phyloP scores from a whole-genome alignment of 805 yeast species.

The Ogataea pignaliae region DNA sequence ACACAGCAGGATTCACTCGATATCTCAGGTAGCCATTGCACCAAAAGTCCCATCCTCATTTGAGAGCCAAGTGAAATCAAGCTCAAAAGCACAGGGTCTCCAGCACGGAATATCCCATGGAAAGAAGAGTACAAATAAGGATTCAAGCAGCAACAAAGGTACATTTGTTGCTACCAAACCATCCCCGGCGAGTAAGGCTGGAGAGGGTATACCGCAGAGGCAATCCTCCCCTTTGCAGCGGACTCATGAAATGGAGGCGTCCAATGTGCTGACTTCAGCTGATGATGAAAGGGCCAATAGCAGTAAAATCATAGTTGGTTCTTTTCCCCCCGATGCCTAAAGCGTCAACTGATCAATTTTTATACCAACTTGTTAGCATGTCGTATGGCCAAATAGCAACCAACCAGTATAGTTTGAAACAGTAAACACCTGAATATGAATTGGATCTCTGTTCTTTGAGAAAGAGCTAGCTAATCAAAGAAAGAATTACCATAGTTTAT shows the following conservation, averaged over 20 bases:
- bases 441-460: too few species aligned
- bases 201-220: background rate
- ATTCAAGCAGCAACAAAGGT: background rate
- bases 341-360: too few species aligned
- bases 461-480: too few species aligned
- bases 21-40: background rate
- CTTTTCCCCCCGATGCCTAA: slow-evolving; percentile 5
- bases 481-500: too few species aligned
- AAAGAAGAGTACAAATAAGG: background rate
- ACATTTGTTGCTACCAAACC: background rate
- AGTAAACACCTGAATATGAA: too few species aligned
- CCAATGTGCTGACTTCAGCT: background rate
- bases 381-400: too few species aligned
- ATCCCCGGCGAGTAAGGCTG: background rate
- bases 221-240: background rate
- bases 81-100: too few species aligned
- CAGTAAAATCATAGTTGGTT: slow-evolving; percentile 9
- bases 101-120: background rate
- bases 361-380: too few species aligned
- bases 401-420: too few species aligned
- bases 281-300: background rate
- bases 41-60: background rate
- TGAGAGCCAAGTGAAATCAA: too few species aligned
- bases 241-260: background rate
- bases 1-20: background rate